Percentiles rank a stretch among this genome's conserved stretches.
Evolutionary conservation across 352 stramenopile genomes (phyloP).

Genomic region (Globisporangium irregulare): DNA sequence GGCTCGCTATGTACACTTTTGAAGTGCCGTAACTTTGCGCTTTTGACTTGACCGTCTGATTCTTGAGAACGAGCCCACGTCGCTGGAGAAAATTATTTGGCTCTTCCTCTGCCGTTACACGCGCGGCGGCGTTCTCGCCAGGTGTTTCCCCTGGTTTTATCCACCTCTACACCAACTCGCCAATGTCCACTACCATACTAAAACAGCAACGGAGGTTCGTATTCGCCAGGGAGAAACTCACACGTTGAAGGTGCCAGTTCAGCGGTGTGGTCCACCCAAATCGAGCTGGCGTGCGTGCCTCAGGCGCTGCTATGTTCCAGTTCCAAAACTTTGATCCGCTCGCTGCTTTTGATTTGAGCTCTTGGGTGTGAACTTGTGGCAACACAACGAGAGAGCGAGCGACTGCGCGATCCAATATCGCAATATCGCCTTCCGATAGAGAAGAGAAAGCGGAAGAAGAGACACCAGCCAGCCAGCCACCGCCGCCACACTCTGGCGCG

Average conservation of each 20-base stretch:
- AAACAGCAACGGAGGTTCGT: not conserved
- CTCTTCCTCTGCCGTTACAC: conserved; percentile 1
- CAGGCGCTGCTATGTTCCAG: not conserved
- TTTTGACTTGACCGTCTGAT: conserved; percentile 7
- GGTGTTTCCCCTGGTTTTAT: not conserved
- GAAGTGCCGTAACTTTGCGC: not conserved
- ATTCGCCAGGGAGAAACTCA: not conserved
- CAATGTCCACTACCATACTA: not conserved
- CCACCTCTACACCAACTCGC: not conserved
- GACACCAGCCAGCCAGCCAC: not conserved
- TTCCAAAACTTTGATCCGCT: conserved; percentile 1
- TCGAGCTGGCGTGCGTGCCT: not conserved
- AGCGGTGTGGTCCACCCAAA: conserved; percentile 8
- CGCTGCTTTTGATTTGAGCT: not conserved
- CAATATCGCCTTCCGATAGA: conserved; percentile 6
- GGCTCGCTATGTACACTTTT: conserved; percentile 8
- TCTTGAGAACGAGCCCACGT: conserved; percentile 1
- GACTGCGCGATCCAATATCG: conserved; percentile 7
- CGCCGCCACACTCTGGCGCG: not conserved
- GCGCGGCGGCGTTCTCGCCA: not conserved
- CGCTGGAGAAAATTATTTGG: conserved; percentile 7
- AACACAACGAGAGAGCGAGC: conserved; percentile 1
- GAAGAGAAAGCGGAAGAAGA: conserved; percentile 5
- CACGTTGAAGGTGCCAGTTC: conserved; percentile 10
- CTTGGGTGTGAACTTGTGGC: not conserved